Percentiles rank a stretch among this genome's conserved stretches.
phyloP scores from a whole-genome alignment of 2,329 filamentous ascomycete species.

The Curvularia sp. region DNA sequence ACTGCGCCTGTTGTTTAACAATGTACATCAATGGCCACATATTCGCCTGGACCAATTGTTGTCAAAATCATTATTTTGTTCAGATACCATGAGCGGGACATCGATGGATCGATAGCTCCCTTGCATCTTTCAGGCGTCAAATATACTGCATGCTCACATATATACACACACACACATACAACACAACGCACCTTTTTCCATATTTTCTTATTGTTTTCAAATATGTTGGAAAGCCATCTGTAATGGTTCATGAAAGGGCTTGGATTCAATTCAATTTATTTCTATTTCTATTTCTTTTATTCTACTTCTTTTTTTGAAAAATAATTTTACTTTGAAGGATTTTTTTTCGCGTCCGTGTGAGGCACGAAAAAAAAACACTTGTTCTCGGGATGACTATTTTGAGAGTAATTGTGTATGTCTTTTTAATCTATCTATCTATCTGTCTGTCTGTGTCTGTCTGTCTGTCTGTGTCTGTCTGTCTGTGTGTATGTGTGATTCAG shows the following conservation, averaged over 20 bases:
- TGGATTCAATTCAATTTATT: neutral
- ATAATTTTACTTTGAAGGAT: too few species aligned
- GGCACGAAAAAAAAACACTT: too few species aligned
- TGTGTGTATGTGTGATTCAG: too few species aligned
- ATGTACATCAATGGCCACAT: neutral
- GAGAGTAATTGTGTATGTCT: neutral
- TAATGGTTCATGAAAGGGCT: neutral
- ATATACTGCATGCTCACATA: neutral
- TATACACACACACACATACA: neutral
- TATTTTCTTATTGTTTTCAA: neutral
- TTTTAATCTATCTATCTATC: neutral
- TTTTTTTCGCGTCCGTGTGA: too few species aligned
- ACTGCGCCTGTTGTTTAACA: conserved; percentile 7
- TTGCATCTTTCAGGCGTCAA: conserved; percentile 2
- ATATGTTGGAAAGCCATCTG: neutral
- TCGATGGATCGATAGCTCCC: neutral
- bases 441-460: neutral
- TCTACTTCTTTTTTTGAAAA: neutral
- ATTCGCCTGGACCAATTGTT: neutral
- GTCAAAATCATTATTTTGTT: neutral
- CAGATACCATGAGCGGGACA: conserved; percentile 1
- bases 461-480: neutral
- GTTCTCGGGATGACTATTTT: neutral
- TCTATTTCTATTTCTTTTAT: neutral
- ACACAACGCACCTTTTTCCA: neutral